phyloP scores from a whole-genome alignment of 176 grass and related monocot species.

The Musa troglodytarum region DNA sequence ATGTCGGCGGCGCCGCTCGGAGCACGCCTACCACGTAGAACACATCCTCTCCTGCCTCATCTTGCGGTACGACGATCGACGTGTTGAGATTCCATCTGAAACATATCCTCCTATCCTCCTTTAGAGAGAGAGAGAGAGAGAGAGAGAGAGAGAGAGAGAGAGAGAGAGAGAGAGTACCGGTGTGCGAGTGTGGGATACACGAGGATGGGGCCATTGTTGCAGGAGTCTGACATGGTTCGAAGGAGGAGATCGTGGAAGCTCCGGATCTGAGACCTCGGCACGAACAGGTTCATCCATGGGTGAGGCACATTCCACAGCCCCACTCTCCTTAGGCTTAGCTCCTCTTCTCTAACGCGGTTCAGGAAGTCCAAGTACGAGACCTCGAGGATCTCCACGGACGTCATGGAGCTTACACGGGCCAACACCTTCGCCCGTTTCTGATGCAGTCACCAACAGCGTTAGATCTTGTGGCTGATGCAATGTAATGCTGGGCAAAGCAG shows the following conservation, averaged over 20 bases:
- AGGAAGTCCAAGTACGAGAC: neutral
- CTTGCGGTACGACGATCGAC: neutral
- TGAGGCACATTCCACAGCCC: slow-evolving; percentile 3
- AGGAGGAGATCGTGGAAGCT: neutral
- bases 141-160: neutral
- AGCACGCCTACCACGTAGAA: neutral
- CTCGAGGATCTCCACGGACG: neutral
- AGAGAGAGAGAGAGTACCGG: neutral
- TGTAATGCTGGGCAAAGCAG: neutral
- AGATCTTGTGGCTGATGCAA: neutral
- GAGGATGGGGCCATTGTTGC: neutral
- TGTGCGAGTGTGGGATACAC: neutral
- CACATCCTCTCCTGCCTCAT: neutral
- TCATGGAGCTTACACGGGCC: neutral
- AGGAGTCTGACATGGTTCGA: neutral
- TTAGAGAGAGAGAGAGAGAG: neutral
- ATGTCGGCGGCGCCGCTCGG: neutral
- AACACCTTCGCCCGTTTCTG: neutral
- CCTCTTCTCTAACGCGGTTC: neutral
- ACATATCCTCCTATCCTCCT: neutral
- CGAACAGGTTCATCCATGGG: slow-evolving; percentile 8
- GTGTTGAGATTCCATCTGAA: neutral
- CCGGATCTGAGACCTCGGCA: neutral
- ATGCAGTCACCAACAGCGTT: neutral
- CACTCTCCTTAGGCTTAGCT: neutral